phyloP scores from a whole-genome alignment of 2,329 filamentous ascomycete species.

The Talaromyces sp. region DNA sequence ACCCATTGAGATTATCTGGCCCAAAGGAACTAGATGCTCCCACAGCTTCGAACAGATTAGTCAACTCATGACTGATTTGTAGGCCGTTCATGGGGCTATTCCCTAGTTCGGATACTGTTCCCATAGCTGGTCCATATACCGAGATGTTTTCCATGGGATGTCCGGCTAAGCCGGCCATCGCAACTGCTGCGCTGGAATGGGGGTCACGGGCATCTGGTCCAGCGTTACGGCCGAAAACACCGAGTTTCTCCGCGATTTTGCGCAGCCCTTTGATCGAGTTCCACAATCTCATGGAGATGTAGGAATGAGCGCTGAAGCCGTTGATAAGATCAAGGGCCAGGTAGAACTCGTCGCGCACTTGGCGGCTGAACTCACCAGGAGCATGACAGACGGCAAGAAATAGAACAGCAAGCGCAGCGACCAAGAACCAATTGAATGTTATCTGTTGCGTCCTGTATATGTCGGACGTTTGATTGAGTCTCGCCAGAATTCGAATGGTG shows the following conservation, averaged over 20 bases:
- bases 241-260: conserved; percentile 57
- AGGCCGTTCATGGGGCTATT: conserved; percentile 55
- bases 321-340: conserved; percentile 61
- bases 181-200: conserved; percentile 58
- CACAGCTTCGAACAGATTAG: conserved; percentile 59
- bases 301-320: conserved; percentile 57
- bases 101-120: conserved; percentile 36
- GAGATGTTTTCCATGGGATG: conserved; percentile 56
- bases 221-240: conserved; percentile 42
- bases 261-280: conserved; percentile 60
- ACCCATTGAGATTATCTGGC: conserved; percentile 36
- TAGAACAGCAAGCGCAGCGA: conserved; percentile 58
- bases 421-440: conserved; percentile 63
- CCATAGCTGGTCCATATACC: conserved; percentile 42
- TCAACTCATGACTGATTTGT: conserved; percentile 57
- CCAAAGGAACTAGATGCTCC: conserved; percentile 47
- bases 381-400: conserved; percentile 62
- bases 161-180: conserved; percentile 61
- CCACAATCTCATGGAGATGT: conserved; percentile 59
- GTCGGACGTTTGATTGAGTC: conserved; percentile 57
- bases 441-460: conserved; percentile 61
- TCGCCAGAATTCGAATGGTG: conserved; percentile 56
- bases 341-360: conserved; percentile 63
- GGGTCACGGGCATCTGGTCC: conserved; percentile 47
- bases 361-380: conserved; percentile 54